Conservation (phyloP, 1,284 basidiomycete species). For the Singerocomus rubriflavus region DNA sequence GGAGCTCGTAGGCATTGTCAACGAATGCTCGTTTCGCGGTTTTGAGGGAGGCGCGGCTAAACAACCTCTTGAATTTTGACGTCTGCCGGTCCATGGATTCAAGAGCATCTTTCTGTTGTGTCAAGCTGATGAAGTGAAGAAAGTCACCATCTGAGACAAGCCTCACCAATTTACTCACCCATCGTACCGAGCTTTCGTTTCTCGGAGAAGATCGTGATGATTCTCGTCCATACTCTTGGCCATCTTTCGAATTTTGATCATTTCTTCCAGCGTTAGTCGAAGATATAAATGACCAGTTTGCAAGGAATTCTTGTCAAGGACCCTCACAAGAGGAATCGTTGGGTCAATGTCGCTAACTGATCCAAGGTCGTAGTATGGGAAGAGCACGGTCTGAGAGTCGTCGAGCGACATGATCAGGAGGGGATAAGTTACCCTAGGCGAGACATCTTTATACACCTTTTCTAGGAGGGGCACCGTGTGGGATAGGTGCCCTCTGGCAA, state of each 20-base stretch:
- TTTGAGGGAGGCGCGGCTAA: not conserved
- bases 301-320: constrained; percentile 1
- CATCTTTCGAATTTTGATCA: constrained; percentile 3
- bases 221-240: not conserved
- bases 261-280: constrained; percentile 7
- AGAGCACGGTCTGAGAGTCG: not conserved
- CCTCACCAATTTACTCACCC: not conserved
- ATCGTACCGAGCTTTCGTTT: constrained; percentile 8
- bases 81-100: not conserved
- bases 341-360: not conserved
- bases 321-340: not conserved
- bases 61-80: constrained; percentile 2
- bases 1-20: not conserved
- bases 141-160: not conserved
- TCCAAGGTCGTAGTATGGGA: constrained; percentile 7
- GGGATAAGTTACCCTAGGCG: not conserved
- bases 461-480: not conserved
- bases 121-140: constrained; percentile 3
- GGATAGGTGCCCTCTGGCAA: not conserved
- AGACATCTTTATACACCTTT: not conserved
- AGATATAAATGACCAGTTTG: constrained; percentile 9
- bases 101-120: not conserved
- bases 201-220: not conserved
- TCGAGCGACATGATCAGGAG: constrained; percentile 12
- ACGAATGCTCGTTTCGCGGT: constrained; percentile 3